Base-by-base conservation (phyloP, 371 early-diverging fungal genomes). In the Circinella minor region DNA sequence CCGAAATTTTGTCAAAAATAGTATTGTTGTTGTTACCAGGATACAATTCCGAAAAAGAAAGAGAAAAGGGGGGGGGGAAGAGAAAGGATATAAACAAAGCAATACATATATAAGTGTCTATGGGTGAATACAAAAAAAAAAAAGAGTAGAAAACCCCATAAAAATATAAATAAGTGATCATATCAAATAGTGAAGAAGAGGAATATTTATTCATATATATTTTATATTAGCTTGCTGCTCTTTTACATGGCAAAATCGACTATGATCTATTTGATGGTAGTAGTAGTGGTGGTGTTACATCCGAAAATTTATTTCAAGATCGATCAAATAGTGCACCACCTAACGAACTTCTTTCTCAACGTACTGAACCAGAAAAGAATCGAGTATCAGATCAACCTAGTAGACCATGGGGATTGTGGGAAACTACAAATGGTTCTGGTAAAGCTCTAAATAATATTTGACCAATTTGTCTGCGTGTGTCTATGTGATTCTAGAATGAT, bases 321-420 rank as follows among this genome's bases (percentile, higher is more conserved):
- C 80, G 83, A 36, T 75, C 81, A 13, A 80, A 65, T 13, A 82
- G 83, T 47, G 83, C 83, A 37, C 83, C 83, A 36, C 83, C 82
- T 36, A 70, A 72, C 37, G 74, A 78, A 71, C 60, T 67, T 36
- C 43, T 78, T 13, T n/a, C 51, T 47, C 47, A 43, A 47, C 51
- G 18, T 4, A 36, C 64, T 67, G 69, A 57, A 48, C 38, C 57
- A 43, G 61, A 64, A 55, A 62, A 49, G 72, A 69, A n/a, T 63
- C 68, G 62, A 39, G 68, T 43, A 51, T 69, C 34, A 55, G 48
- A 34, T 60, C 70, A 39, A 27, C 63, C 63, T 34, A 18, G 55
- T 17, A 77, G 73, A 57, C 66, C 79, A 38, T 81, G 81, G 81
- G 77, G 76, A 55, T 63, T 82, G 39, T 82, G 74, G 71, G 76